These are phyloP conservation scores for Aspergillus awamori DNA, from an alignment of 2,329 filamentous ascomycete species.

Conservation along the genomic window DNA sequence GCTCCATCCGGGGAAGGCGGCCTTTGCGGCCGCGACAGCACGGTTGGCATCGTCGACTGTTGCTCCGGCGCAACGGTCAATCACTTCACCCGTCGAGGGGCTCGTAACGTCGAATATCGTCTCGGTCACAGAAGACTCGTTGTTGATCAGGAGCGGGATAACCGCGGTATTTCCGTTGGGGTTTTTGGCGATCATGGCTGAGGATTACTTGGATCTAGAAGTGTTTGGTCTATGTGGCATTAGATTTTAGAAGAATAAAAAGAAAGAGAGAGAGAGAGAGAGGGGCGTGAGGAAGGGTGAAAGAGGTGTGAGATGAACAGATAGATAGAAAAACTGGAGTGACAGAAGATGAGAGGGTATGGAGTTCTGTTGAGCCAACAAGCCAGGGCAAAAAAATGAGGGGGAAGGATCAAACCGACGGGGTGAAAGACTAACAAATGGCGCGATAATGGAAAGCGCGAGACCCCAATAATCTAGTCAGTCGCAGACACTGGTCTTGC, in stretches of 20 bases:
- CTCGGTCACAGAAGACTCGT: constrained; percentile 45
- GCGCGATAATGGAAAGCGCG: constrained; percentile 6
- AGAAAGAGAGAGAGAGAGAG: neutral
- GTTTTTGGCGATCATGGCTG: constrained; percentile 14
- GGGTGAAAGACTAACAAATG: neutral
- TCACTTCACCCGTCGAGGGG: constrained; percentile 56
- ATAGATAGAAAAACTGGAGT: neutral
- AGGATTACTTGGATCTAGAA: neutral
- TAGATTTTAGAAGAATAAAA: too few relatives aligned
- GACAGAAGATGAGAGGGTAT: neutral
- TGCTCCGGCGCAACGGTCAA: constrained; percentile 60
- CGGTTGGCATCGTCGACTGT: constrained; percentile 59
- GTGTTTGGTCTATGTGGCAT: neutral
- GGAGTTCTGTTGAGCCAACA: neutral
- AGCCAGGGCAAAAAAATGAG: neutral
- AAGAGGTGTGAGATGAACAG: neutral
- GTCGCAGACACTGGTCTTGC: constrained; percentile 6
- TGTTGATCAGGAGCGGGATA: constrained; percentile 49
- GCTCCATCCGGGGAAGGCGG: constrained; percentile 71
- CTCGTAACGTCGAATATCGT: constrained; percentile 55
- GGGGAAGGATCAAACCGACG: neutral
- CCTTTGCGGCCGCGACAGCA: constrained; percentile 63
- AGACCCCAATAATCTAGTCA: constrained; percentile 7
- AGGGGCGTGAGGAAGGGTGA: neutral
- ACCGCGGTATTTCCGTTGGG: constrained; percentile 21